A percentile compares a stretch with the other conserved stretches of the same genome.
Conservation (phyloP, 1,139 yeast species). For the Blastobotrys proliferans region DNA sequence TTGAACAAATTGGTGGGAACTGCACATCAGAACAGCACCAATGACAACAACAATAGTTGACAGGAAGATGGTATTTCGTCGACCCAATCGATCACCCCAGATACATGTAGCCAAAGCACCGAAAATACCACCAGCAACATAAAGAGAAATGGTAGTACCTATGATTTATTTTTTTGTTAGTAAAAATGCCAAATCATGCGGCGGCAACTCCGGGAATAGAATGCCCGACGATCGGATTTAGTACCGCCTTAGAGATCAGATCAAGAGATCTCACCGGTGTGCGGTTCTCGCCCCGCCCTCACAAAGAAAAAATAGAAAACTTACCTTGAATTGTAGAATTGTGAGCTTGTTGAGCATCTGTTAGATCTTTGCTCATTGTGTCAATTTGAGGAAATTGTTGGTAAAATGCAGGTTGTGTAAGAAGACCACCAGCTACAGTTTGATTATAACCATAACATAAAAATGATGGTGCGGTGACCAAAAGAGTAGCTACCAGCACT, state of each 20-base stretch:
- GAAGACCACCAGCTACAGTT: conserved; percentile 46
- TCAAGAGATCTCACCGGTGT: not conserved
- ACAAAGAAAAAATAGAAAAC: not conserved
- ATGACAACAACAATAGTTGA: conserved; percentile 58
- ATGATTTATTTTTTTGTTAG: not conserved
- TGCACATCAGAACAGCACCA: conserved; percentile 60
- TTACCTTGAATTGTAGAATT: conserved; percentile 27
- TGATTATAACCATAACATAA: conserved; percentile 44
- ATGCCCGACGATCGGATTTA: not conserved
- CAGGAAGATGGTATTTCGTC: conserved; percentile 56
- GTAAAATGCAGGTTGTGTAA: conserved; percentile 40
- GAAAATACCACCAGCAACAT: conserved; percentile 66
- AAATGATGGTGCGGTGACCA: conserved; percentile 20
- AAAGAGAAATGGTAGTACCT: conserved; percentile 41
- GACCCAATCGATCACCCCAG: conserved; percentile 60
- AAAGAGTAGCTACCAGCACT: conserved; percentile 10
- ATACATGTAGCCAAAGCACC: conserved; percentile 64
- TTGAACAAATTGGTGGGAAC: conserved; percentile 58
- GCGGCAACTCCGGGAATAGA: not conserved
- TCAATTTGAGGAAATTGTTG: conserved; percentile 42
- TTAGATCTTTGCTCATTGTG: conserved; percentile 20
- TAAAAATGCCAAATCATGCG: not conserved
- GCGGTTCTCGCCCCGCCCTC: not conserved
- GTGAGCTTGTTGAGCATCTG: conserved; percentile 14
- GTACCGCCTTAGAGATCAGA: too few species aligned